Evolutionary conservation across 2,329 filamentous ascomycete genomes (phyloP), one percentile per base, ranked within the genome.

Genomic region (Epichloe festucae): DNA sequence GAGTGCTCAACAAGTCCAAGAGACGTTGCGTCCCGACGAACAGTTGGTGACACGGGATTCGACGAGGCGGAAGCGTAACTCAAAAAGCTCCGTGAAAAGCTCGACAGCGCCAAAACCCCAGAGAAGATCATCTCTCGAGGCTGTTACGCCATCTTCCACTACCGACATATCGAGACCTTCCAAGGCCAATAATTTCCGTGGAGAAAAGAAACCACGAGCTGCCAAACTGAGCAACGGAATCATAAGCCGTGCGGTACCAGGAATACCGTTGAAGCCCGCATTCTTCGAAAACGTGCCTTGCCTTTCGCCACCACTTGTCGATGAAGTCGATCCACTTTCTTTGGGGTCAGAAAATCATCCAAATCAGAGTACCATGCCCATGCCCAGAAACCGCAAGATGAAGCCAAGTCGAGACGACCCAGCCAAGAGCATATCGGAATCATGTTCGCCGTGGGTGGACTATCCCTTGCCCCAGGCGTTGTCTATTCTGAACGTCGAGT

Each of bases 381-480:
- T 43, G 3, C 50, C 23, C 12, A 52, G 21, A n/a, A 41, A n/a
- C n/a, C 44, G 46, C 36, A 41, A 42, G n/a, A 50, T 54, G 12
- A 31, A 34, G 21, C 44, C 46, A 5, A 49, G 34, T 23, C 56
- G 58, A 14, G 57, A 56, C 5, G 55, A 59, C 36, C 49, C 56
- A 15, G 53, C 55, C 19, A 55, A 62, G 31, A 55, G 60, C 7
- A 55, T 63, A 15, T 51, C 63, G 5, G 63, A 71, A 19, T 56
- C 58, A 19, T 34, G 56, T 35, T 46, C 38, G 3, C 48, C 52
- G 3, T 57, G 54, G 50, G 41, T 58, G n/a, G 52, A 59, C 39
- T 64, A 54, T 17, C 58, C 73, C 21, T 66, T 79, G 3, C 81
- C 82, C 0, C 81, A 85, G 58, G 73, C 78, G 4, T 58, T 85